A percentile compares a stretch with the other conserved stretches of the same genome.
These are phyloP conservation scores for Ogataea nonfermentans DNA, from an alignment of 805 yeast genomes.

Conservation along the genomic window DNA sequence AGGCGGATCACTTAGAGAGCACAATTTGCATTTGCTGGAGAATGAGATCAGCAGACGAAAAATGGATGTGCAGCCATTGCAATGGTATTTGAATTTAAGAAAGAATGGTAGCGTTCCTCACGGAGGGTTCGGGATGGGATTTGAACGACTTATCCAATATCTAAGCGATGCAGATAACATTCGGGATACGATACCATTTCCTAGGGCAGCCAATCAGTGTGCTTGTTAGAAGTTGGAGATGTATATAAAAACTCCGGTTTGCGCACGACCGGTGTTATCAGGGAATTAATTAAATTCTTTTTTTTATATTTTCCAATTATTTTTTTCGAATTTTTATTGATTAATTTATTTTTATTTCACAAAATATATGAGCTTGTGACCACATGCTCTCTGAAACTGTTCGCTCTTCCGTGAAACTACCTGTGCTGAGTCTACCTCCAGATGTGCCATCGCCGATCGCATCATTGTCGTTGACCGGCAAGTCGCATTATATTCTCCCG, in stretches of 20 bases:
- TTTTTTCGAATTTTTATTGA: conserved; percentile 7
- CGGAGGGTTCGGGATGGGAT: conserved; percentile 97
- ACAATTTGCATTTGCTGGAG: conserved; percentile 46
- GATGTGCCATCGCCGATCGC: conserved; percentile 18
- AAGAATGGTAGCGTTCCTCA: conserved; percentile 83
- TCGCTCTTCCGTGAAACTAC: conserved; percentile 10
- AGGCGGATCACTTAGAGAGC: conserved; percentile 94
- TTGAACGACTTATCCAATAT: conserved; percentile 79
- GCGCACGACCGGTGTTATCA: conserved; percentile 6
- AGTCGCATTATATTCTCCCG: conserved; percentile 17
- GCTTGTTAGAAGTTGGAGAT: conserved; percentile 34
- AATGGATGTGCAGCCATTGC: conserved; percentile 59
- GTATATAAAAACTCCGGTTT: conserved; percentile 1
- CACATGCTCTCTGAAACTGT: conserved; percentile 10
- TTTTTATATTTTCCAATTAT: conserved; percentile 3
- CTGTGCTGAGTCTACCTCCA: conserved; percentile 15
- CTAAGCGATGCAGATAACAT: conserved; percentile 74
- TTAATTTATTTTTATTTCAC: conserved; percentile 6
- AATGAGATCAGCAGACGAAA: conserved; percentile 48
- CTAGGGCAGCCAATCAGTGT: conserved; percentile 63
- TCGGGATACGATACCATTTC: conserved; percentile 84
- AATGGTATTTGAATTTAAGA: conserved; percentile 80
- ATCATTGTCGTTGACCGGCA: conserved; percentile 11
- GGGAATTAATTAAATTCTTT: conserved; percentile 3
- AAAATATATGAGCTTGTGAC: conserved; percentile 1